Percentiles rank a stretch among this genome's conserved stretches.
phyloP scores from a whole-genome alignment of 371 early-diverging fungal species.

The Mucor saturninus region DNA sequence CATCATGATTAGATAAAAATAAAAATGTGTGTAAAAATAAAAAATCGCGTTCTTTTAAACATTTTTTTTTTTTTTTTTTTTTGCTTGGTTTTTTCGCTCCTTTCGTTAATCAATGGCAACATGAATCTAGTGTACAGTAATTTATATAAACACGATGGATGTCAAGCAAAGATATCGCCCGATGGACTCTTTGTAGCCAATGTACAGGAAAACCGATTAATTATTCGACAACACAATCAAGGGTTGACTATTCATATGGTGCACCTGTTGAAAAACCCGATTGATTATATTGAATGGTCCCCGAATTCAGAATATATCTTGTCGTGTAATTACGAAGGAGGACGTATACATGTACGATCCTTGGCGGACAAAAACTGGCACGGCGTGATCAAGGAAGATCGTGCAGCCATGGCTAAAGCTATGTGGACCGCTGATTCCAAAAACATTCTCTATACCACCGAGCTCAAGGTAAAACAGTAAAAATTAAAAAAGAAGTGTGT shows the following conservation, averaged over 20 bases:
- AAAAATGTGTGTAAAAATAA: not conserved
- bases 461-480: conserved; percentile 56
- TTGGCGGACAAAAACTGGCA: conserved; percentile 68
- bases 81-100: not conserved
- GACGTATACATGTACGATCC: conserved; percentile 66
- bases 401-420: conserved; percentile 38
- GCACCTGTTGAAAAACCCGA: conserved; percentile 47
- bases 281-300: conserved; percentile 74
- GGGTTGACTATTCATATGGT: conserved; percentile 69
- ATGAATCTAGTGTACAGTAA: conserved; percentile 40
- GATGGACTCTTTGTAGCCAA: conserved; percentile 70
- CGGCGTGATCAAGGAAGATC: conserved; percentile 63
- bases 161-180: conserved; percentile 69
- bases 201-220: conserved; percentile 70
- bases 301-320: conserved; percentile 65
- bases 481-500: not conserved
- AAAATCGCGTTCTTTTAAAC: not conserved
- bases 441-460: conserved; percentile 67
- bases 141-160: conserved; percentile 69
- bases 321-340: conserved; percentile 53
- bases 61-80: not conserved
- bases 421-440: conserved; percentile 71
- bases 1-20: not conserved
- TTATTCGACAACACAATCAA: conserved; percentile 55
- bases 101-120: not conserved